phyloP scores from a whole-genome alignment of 805 yeast genomes.

The Kuraishia capsulata region DNA sequence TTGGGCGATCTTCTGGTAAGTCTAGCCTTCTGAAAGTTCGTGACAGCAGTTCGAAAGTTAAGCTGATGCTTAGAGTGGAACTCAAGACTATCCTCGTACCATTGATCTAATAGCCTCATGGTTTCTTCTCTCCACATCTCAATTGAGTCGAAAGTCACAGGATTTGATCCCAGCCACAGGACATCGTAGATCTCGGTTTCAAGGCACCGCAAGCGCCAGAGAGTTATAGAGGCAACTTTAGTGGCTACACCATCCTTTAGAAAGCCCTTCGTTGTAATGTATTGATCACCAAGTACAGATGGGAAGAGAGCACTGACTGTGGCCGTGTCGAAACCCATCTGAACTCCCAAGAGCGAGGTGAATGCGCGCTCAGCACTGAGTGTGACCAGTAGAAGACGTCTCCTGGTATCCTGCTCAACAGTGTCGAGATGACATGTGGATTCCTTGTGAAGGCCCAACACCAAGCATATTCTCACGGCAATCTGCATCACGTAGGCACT shows the following conservation, averaged over 20 bases:
- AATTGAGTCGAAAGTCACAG: neutral
- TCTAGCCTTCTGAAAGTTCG: neutral
- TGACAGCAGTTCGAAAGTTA: neutral
- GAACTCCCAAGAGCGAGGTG: constrained; percentile 1
- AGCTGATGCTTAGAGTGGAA: neutral
- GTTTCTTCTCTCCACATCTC: constrained; percentile 1
- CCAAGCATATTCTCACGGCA: neutral
- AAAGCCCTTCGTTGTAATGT: constrained; percentile 2
- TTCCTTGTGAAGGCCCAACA: constrained; percentile 2
- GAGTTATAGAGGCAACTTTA: constrained; percentile 1
- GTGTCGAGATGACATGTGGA: neutral
- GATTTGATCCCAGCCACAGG: constrained; percentile 2
- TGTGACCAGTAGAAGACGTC: constrained; percentile 2
- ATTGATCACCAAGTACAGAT: constrained; percentile 2
- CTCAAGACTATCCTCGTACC: neutral
- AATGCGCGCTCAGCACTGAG: constrained; percentile 1
- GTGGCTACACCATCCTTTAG: constrained; percentile 1
- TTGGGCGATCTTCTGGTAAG: neutral
- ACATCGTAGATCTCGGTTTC: constrained; percentile 4
- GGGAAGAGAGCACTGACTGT: constrained; percentile 1
- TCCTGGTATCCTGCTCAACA: neutral
- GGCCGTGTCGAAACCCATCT: neutral
- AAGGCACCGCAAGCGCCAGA: constrained; percentile 1
- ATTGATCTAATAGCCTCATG: neutral
- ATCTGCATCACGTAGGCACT: neutral